phyloP scores from a whole-genome alignment of 2,329 filamentous ascomycete genomes.

The Penicillium sp. region DNA sequence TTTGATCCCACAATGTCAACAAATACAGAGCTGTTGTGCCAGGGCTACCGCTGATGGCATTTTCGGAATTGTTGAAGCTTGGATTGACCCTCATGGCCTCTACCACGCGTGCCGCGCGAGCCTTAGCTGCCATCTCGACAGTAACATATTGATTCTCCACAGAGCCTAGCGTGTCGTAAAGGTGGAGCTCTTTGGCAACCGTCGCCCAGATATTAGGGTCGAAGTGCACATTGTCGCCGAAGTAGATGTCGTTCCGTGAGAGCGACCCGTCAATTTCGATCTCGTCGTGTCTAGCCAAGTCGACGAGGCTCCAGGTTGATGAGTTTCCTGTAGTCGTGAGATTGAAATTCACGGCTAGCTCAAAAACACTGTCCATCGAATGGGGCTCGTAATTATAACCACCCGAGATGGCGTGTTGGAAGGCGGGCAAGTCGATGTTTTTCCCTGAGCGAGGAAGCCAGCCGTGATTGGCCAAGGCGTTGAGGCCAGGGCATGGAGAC shows the following conservation, averaged over 20 bases:
- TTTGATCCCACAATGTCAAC: not conserved
- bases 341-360: not conserved
- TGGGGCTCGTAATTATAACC: not conserved
- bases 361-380: not conserved
- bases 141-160: not conserved
- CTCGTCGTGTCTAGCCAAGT: not conserved
- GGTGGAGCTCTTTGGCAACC: not conserved
- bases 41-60: not conserved
- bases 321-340: not conserved
- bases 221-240: constrained; percentile 4
- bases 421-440: not conserved
- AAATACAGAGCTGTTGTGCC: constrained; percentile 1
- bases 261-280: constrained; percentile 1
- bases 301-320: not conserved
- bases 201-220: not conserved
- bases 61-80: not conserved
- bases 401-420: not conserved
- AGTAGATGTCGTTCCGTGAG: constrained; percentile 1
- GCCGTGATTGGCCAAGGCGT: constrained; percentile 3
- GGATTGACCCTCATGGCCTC: not conserved
- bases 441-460: constrained; percentile 1
- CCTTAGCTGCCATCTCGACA: not conserved
- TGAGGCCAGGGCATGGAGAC: constrained; percentile 4
- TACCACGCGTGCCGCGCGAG: not conserved
- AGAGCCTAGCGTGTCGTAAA: not conserved